phyloP scores from a whole-genome alignment of 2,329 filamentous ascomycete genomes.

The Beauveria scarabaeidicola region DNA sequence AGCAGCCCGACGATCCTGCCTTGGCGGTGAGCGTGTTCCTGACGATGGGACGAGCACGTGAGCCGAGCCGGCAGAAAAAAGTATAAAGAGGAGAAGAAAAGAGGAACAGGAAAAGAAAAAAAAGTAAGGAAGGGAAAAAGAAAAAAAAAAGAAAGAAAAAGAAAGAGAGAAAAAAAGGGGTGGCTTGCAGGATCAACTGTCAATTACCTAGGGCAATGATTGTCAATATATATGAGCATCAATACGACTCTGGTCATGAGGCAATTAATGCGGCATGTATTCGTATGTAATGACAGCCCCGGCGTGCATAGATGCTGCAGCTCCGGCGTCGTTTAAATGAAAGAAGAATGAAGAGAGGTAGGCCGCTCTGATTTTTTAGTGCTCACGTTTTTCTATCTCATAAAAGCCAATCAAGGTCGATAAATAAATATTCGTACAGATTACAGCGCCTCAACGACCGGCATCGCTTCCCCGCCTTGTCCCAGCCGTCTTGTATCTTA shows the following conservation, averaged over 20 bases:
- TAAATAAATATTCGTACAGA: too few species aligned
- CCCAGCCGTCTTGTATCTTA: conserved; percentile 1
- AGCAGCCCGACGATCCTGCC: too few species aligned
- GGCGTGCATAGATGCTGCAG: neutral
- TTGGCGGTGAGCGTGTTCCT: too few species aligned
- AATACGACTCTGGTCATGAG: neutral
- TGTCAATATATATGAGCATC: neutral
- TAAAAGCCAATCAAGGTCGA: too few species aligned
- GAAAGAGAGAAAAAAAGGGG: neutral
- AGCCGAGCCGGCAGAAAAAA: too few species aligned
- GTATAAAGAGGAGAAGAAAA: neutral
- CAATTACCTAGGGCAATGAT: neutral
- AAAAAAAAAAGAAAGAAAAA: too few species aligned
- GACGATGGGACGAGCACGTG: too few species aligned
- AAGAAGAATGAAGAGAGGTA: too few species aligned
- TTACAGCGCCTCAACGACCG: neutral
- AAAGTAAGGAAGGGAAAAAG: neutral
- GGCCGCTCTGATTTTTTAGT: too few species aligned
- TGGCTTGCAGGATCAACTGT: neutral
- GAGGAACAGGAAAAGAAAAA: neutral
- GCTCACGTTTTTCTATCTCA: too few species aligned
- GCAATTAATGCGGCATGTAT: neutral
- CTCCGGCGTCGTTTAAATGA: neutral
- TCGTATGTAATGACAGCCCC: neutral
- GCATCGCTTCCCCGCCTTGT: conserved; percentile 1